phyloP scores from a whole-genome alignment of 441 rosid genomes.

The Mallotus japonicus region DNA sequence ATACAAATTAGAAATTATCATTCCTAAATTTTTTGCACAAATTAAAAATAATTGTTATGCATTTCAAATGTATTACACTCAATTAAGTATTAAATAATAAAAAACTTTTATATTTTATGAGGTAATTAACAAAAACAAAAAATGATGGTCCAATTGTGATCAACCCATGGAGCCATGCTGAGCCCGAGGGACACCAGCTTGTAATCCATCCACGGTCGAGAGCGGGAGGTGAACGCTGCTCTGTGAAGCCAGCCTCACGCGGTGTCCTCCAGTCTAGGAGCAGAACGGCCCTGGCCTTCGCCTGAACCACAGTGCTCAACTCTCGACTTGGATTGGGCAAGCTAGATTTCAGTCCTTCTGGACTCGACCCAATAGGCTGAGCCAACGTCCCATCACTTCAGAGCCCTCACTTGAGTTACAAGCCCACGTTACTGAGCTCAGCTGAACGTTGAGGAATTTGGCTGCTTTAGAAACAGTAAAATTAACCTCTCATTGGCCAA shows the following conservation, averaged over 20 bases:
- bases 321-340: conserved; percentile 35
- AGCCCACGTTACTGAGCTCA: conserved; percentile 21
- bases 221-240: conserved; percentile 44
- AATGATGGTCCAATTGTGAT: conserved; percentile 9
- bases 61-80: no score
- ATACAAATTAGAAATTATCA: no score
- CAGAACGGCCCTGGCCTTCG: conserved; percentile 17
- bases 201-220: conserved; percentile 28
- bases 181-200: not conserved
- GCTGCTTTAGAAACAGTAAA: no score
- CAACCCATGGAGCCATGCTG: not conserved
- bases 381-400: conserved; percentile 25
- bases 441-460: not conserved
- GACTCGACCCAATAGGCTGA: not conserved
- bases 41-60: no score
- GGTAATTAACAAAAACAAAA: not conserved
- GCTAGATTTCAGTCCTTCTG: not conserved
- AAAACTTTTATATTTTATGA: no score
- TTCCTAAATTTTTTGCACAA: no score
- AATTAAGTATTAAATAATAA: no score
- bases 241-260: conserved; percentile 53
- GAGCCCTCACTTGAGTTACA: conserved; percentile 29
- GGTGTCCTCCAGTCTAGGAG: conserved; percentile 34
- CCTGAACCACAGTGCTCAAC: conserved; percentile 20
- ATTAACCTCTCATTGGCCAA: no score